phyloP scores from a whole-genome alignment of 2,329 filamentous ascomycete species.

The Aspergillus melleus region DNA sequence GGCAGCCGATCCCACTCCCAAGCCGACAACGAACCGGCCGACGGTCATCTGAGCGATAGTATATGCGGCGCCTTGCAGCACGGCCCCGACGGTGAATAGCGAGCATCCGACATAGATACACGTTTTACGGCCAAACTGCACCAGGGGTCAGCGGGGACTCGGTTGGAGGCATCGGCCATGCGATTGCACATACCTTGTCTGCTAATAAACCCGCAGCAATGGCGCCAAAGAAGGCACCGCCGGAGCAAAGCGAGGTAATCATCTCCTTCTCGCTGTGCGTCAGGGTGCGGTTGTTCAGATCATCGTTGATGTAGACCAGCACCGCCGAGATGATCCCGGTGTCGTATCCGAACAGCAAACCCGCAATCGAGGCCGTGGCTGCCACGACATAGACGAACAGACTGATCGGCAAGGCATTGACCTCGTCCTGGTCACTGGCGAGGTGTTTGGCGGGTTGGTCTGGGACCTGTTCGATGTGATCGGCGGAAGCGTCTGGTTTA shows the following conservation, averaged over 20 bases:
- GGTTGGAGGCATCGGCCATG: neutral
- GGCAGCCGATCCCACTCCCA: slow-evolving; percentile 51
- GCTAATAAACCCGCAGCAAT: slow-evolving; percentile 39
- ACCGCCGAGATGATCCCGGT: slow-evolving; percentile 50
- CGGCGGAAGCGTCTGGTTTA: neutral
- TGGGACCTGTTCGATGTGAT: neutral
- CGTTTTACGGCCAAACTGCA: slow-evolving; percentile 40
- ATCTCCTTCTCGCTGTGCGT: slow-evolving; percentile 51
- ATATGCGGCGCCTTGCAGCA: slow-evolving; percentile 38
- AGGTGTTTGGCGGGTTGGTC: neutral
- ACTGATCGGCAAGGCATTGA: slow-evolving; percentile 42
- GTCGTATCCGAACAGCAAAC: slow-evolving; percentile 45
- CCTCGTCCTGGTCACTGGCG: neutral
- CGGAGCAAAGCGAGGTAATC: slow-evolving; percentile 54
- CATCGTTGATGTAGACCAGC: slow-evolving; percentile 33
- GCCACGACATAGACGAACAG: slow-evolving; percentile 42
- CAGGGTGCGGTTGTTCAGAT: slow-evolving; percentile 42
- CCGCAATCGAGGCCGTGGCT: slow-evolving; percentile 35
- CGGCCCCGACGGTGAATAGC: slow-evolving; percentile 42
- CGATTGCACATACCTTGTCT: slow-evolving; percentile 33
- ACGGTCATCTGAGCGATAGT: slow-evolving; percentile 46
- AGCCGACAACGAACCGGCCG: slow-evolving; percentile 49
- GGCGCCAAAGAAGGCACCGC: slow-evolving; percentile 49
- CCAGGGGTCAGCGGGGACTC: slow-evolving; percentile 26
- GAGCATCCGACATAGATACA: slow-evolving; percentile 44